A percentile compares a stretch with the other conserved stretches of the same genome.
Conservation (phyloP, 2,329 filamentous ascomycete species). For the Cadophora gregata region DNA sequence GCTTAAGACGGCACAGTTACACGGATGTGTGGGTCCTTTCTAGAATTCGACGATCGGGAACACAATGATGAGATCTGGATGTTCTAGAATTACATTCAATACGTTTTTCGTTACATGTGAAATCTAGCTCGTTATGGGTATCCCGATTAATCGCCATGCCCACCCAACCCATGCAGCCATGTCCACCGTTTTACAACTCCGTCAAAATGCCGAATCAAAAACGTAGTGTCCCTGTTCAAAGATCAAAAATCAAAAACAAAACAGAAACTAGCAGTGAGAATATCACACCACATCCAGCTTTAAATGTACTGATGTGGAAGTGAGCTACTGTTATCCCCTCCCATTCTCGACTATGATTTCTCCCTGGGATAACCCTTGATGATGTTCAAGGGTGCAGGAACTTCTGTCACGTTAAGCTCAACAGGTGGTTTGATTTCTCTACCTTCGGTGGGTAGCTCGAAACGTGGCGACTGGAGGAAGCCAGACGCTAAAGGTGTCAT, state of each 20-base stretch:
- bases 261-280: too few species aligned
- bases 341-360: background rate
- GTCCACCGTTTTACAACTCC: background rate
- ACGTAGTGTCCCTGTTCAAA: background rate
- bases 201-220: background rate
- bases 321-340: too few species aligned
- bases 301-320: background rate
- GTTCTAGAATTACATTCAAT: background rate
- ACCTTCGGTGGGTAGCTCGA: slow-evolving; percentile 29
- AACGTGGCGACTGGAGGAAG: slow-evolving; percentile 15
- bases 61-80: too few species aligned
- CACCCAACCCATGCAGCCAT: background rate
- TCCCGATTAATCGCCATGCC: background rate
- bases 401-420: slow-evolving; percentile 21
- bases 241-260: background rate
- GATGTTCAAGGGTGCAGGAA: slow-evolving; percentile 25
- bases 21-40: too few species aligned
- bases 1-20: too few species aligned
- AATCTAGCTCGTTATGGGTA: slow-evolving; percentile 1
- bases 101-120: background rate
- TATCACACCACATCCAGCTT: background rate
- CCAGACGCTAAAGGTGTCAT: slow-evolving; percentile 24
- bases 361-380: slow-evolving; percentile 15
- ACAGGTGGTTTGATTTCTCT: slow-evolving; percentile 28
- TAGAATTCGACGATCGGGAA: too few species aligned